phyloP scores from a whole-genome alignment of 106 monocot genomes.

The Xerophyta viscosa region DNA sequence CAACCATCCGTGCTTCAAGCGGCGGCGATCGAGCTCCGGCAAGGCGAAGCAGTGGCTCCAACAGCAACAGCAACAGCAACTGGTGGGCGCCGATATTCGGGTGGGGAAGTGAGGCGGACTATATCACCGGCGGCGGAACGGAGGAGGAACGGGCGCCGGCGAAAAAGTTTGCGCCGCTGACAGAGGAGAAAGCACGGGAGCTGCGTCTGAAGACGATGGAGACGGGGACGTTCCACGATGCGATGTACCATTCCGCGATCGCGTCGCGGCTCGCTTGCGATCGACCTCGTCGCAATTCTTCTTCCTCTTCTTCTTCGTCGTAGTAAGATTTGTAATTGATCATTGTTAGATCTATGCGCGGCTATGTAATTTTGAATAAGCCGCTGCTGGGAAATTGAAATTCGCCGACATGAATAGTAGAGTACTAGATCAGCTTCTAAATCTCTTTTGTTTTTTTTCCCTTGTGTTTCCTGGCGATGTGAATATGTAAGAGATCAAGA shows the following conservation, averaged over 20 bases:
- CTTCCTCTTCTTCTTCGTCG: background rate
- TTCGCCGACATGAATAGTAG: no score
- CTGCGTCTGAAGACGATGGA: slow-evolving; percentile 62
- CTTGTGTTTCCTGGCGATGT: no score
- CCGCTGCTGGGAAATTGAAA: no score
- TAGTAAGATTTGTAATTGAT: no score
- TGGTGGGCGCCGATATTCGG: slow-evolving; percentile 89
- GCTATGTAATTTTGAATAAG: no score
- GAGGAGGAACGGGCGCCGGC: slow-evolving; percentile 5
- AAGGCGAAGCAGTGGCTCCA: background rate
- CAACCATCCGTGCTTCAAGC: slow-evolving; percentile 24
- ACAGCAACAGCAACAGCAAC: slow-evolving; percentile 8
- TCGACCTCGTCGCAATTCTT: slow-evolving; percentile 5
- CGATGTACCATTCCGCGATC: slow-evolving; percentile 93
- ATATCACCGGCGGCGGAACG: slow-evolving; percentile 23
- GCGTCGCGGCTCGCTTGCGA: slow-evolving; percentile 83
- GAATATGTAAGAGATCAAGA: no score
- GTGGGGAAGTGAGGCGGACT: slow-evolving; percentile 60
- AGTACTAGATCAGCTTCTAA: no score
- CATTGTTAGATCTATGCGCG: no score
- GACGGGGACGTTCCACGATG: slow-evolving; percentile 70
- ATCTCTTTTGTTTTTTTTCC: no score
- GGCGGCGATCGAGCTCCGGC: background rate
- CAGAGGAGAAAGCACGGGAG: slow-evolving; percentile 85
- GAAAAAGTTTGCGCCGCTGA: slow-evolving; percentile 25